Percentiles rank a stretch among this genome's conserved stretches.
Evolutionary conservation across 129 eudicot species (phyloP).

Genomic region (Glebionis coronaria): DNA sequence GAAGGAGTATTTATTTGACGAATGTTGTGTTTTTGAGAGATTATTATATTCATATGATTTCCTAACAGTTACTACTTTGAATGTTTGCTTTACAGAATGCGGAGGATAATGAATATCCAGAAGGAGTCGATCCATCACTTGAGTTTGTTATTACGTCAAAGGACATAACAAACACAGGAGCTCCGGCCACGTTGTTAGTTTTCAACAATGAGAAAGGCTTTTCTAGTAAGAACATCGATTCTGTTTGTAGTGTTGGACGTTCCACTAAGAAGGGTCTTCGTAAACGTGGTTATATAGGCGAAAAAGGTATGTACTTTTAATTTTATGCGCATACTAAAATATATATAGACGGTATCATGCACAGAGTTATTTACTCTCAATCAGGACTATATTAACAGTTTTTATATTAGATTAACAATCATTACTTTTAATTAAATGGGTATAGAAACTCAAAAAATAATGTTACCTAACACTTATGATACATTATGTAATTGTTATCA

Average conservation of each 20-base stretch:
- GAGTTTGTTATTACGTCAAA: constrained; percentile 51
- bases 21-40: too few species aligned
- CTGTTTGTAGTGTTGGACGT: constrained; percentile 56
- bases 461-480: not conserved
- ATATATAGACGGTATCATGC: too few species aligned
- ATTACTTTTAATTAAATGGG: too few species aligned
- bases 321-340: not conserved
- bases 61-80: too few species aligned
- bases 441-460: too few species aligned
- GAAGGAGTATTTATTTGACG: too few species aligned
- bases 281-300: constrained; percentile 55
- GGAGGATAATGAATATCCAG: too few species aligned
- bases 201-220: constrained; percentile 62
- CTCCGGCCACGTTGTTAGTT: constrained; percentile 45
- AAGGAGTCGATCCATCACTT: constrained; percentile 46
- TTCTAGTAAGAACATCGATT: constrained; percentile 41
- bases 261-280: constrained; percentile 57
- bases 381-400: too few species aligned
- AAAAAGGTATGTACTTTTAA: constrained; percentile 40
- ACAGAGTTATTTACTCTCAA: too few species aligned
- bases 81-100: too few species aligned
- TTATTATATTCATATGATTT: too few species aligned
- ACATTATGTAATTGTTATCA: constrained; percentile 12
- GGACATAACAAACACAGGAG: constrained; percentile 45
- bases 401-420: too few species aligned